Evolutionary conservation across 2,329 filamentous ascomycete species (phyloP).

Genomic region (Pestalotiopsis fici): DNA sequence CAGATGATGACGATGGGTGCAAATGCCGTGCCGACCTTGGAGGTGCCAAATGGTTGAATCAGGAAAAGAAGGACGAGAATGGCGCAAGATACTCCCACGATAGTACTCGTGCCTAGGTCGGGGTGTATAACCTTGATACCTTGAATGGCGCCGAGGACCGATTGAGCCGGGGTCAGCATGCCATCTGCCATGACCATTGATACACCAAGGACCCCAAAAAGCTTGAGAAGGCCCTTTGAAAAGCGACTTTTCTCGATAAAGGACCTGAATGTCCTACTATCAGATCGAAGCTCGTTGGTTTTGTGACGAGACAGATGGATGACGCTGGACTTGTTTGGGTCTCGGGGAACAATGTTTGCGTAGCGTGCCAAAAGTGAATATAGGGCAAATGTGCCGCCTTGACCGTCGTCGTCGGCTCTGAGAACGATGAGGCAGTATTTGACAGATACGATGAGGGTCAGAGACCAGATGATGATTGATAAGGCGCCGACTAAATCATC

Average conservation of each 20-base stretch:
- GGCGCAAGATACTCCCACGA: conserved; percentile 63
- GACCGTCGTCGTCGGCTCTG: conserved; percentile 65
- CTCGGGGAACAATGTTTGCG: conserved; percentile 56
- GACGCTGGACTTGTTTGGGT: conserved; percentile 52
- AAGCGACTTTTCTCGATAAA: conserved; percentile 54
- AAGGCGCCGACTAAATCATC: conserved; percentile 62
- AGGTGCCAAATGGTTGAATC: conserved; percentile 64
- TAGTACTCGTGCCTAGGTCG: conserved; percentile 51
- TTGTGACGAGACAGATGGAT: conserved; percentile 56
- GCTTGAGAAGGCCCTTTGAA: conserved; percentile 53
- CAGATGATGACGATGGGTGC: conserved; percentile 66
- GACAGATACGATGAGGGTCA: conserved; percentile 65
- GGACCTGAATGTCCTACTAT: conserved; percentile 50
- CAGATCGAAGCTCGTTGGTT: conserved; percentile 52
- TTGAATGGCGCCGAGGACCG: conserved; percentile 66
- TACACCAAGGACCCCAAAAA: conserved; percentile 62
- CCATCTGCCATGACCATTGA: conserved; percentile 65
- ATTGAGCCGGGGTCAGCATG: conserved; percentile 66
- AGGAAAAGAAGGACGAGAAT: conserved; percentile 63
- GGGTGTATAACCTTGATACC: conserved; percentile 56
- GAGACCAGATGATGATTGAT: conserved; percentile 66
- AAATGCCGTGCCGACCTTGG: conserved; percentile 57
- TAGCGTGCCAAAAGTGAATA: conserved; percentile 62
- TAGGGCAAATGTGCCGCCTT: conserved; percentile 67
- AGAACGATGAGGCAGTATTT: conserved; percentile 68